Evolutionary conservation across 208 protist genomes (phyloP).

Genomic region (Acanthamoeba healyi): DNA sequence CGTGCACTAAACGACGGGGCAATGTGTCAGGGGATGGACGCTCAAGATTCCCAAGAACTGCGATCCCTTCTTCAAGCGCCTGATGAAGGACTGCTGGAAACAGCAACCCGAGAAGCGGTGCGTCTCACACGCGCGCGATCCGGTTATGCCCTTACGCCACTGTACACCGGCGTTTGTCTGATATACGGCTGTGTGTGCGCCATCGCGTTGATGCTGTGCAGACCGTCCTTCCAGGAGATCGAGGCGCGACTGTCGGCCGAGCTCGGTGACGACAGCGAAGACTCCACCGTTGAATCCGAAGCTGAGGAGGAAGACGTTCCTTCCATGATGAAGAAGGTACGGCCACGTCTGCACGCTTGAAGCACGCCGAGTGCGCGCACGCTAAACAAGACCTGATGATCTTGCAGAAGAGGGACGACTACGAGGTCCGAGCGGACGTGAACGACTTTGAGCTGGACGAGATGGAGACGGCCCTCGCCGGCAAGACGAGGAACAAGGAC

Average conservation of each 20-base stretch:
- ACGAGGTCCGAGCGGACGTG: conserved; percentile 12
- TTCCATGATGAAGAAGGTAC: conserved; percentile 21
- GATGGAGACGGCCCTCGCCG: not conserved
- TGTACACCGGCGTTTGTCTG: too few relatives aligned
- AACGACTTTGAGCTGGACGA: conserved; percentile 4
- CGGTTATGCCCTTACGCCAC: too few relatives aligned
- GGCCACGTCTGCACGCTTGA: not conserved
- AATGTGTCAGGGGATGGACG: conserved; percentile 25
- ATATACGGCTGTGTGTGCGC: not conserved
- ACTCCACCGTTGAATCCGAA: not conserved
- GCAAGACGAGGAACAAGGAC: too few relatives aligned
- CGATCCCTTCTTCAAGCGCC: conserved; percentile 38
- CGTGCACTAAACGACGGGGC: not conserved
- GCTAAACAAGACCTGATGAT: not conserved
- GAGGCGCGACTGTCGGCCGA: conserved; percentile 37
- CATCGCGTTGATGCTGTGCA: not conserved
- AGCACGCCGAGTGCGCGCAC: not conserved
- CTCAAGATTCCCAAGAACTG: conserved; percentile 71
- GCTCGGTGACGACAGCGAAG: conserved; percentile 1
- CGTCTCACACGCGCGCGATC: not conserved
- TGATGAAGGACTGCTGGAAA: conserved; percentile 70
- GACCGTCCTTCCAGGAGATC: conserved; percentile 69
- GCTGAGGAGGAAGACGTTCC: conserved; percentile 9
- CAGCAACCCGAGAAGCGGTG: conserved; percentile 46
- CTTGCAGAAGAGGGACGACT: conserved; percentile 20